Conservation (phyloP, 2,329 filamentous ascomycete species). For the Xylariaceae sp. region DNA sequence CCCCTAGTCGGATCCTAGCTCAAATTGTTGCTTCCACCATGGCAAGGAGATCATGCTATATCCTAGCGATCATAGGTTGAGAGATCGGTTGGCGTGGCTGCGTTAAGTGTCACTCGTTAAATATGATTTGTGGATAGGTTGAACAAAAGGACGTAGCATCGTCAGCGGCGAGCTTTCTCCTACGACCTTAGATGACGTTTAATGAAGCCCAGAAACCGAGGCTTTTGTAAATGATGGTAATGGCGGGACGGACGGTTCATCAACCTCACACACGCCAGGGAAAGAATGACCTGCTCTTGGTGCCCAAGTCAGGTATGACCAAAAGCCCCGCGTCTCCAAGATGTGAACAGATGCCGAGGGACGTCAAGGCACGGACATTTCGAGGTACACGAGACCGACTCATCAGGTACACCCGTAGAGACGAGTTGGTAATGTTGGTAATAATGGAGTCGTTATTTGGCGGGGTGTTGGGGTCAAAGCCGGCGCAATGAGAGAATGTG, state of each 20-base stretch:
- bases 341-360: neutral
- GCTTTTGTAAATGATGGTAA: no score
- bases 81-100: no score
- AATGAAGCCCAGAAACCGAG: neutral
- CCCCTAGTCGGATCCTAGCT: no score
- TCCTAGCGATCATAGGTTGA: no score
- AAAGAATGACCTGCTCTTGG: neutral
- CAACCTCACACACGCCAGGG: constrained; percentile 4
- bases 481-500: neutral
- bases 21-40: no score
- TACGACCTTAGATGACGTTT: neutral
- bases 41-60: no score
- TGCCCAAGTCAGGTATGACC: neutral
- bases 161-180: neutral
- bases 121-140: neutral
- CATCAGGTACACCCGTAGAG: neutral
- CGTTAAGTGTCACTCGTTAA: no score
- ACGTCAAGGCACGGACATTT: neutral
- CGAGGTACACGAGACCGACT: neutral
- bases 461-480: neutral
- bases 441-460: no score
- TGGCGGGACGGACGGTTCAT: neutral
- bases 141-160: neutral
- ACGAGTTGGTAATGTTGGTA: neutral
- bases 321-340: neutral